phyloP scores from a whole-genome alignment of 371 early-diverging fungal species.

The Smittium mucronatum region DNA sequence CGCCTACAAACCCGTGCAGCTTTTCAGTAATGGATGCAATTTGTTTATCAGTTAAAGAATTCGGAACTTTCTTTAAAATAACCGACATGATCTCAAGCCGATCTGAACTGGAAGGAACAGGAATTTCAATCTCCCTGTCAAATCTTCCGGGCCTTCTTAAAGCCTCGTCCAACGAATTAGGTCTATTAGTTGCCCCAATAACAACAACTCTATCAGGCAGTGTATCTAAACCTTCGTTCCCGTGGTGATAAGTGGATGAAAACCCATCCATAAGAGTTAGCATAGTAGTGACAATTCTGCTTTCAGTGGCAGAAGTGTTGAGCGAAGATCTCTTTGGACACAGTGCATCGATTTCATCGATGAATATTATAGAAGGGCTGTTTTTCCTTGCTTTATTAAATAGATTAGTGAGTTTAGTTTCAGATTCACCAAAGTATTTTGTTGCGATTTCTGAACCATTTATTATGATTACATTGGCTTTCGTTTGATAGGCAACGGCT shows the following conservation, averaged over 20 bases:
- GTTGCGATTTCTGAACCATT: constrained; percentile 94
- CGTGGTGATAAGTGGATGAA: constrained; percentile 27
- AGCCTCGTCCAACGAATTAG: constrained; percentile 88
- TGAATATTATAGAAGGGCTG: constrained; percentile 88
- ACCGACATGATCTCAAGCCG: constrained; percentile 65
- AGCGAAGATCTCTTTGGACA: constrained; percentile 83
- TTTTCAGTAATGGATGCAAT: constrained; percentile 45
- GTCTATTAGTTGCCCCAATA: constrained; percentile 96
- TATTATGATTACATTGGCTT: constrained; percentile 66
- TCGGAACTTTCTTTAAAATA: constrained; percentile 53
- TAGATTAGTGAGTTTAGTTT: constrained; percentile 65
- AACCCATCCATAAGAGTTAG: constrained; percentile 95
- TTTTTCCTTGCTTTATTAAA: constrained; percentile 70
- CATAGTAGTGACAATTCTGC: constrained; percentile 91
- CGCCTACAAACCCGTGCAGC: constrained; percentile 96
- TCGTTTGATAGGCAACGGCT: constrained; percentile 73
- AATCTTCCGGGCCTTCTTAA: constrained; percentile 95
- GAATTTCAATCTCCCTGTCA: constrained; percentile 89
- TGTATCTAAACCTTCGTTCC: constrained; percentile 10
- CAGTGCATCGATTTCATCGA: constrained; percentile 97
- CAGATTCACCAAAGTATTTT: constrained; percentile 94
- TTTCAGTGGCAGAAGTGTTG: constrained; percentile 45
- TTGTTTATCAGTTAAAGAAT: constrained; percentile 44
- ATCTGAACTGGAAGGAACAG: constrained; percentile 67
- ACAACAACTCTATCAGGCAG: constrained; percentile 49